Conservation (phyloP, 176 grass and related monocot species). For the Olyra latifolia region DNA sequence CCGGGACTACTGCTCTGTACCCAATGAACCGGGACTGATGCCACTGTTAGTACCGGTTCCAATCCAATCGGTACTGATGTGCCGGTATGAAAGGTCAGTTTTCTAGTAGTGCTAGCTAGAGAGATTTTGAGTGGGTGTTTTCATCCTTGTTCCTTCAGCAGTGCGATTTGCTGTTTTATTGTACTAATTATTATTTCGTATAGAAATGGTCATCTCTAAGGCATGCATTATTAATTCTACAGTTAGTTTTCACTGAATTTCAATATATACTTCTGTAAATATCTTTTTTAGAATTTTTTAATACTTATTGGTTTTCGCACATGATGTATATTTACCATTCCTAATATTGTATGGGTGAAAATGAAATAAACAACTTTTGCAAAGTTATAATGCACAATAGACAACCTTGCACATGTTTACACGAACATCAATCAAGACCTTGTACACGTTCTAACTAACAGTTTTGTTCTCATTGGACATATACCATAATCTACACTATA, state of each 20-base stretch:
- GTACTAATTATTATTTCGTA: too few relatives aligned
- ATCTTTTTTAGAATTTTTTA: background rate
- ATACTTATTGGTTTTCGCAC: background rate
- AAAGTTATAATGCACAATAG: background rate
- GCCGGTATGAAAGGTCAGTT: too few relatives aligned
- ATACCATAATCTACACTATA: background rate
- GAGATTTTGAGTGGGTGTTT: background rate
- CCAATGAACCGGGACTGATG: too few relatives aligned
- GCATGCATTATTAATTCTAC: too few relatives aligned
- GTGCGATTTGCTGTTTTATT: background rate
- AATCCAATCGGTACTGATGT: too few relatives aligned
- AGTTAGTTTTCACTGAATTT: background rate
- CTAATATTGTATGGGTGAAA: background rate
- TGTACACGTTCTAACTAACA: background rate
- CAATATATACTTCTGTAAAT: background rate
- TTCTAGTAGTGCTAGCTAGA: too few relatives aligned
- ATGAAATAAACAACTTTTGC: background rate
- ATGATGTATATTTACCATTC: background rate
- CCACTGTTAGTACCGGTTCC: too few relatives aligned
- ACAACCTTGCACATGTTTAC: background rate
- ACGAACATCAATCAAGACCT: background rate
- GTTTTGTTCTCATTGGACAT: background rate
- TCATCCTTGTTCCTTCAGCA: background rate
- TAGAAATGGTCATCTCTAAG: background rate
- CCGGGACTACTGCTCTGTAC: too few relatives aligned